Conservation (phyloP, 176 grass and related monocot species). For the Zizania latifolia region DNA sequence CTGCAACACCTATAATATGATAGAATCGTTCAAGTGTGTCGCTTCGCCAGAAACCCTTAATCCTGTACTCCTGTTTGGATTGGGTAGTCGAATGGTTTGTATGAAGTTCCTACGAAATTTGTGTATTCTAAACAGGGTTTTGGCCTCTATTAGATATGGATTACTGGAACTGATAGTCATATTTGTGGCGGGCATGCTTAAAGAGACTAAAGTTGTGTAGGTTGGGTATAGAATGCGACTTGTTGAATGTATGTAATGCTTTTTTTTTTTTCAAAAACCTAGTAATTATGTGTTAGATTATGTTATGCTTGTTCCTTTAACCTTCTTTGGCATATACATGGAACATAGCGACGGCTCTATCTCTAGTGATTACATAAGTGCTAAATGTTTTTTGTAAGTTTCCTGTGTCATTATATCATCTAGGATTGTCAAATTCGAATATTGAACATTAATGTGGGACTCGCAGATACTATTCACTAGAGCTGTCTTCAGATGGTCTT, state of each 20-base stretch:
- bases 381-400: conserved; percentile 27
- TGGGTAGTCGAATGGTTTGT: neutral
- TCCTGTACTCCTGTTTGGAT: neutral
- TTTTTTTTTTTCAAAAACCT: neutral
- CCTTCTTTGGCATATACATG: neutral
- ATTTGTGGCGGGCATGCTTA: neutral
- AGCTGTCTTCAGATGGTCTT: conserved; percentile 65
- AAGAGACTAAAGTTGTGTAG: neutral
- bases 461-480: conserved; percentile 73
- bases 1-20: neutral
- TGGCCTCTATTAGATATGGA: neutral
- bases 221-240: neutral
- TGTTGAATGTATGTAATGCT: neutral
- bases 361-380: neutral
- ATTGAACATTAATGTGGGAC: conserved; percentile 82
- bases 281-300: neutral
- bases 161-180: neutral
- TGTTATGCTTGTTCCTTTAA: neutral
- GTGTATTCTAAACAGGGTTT: neutral
- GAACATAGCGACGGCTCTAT: neutral
- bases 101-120: neutral
- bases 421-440: conserved; percentile 38
- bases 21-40: neutral
- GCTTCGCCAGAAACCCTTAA: neutral
- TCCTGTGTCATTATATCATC: conserved; percentile 15